phyloP scores from a whole-genome alignment of 306 rosid species.

The Sophora flavescens region DNA sequence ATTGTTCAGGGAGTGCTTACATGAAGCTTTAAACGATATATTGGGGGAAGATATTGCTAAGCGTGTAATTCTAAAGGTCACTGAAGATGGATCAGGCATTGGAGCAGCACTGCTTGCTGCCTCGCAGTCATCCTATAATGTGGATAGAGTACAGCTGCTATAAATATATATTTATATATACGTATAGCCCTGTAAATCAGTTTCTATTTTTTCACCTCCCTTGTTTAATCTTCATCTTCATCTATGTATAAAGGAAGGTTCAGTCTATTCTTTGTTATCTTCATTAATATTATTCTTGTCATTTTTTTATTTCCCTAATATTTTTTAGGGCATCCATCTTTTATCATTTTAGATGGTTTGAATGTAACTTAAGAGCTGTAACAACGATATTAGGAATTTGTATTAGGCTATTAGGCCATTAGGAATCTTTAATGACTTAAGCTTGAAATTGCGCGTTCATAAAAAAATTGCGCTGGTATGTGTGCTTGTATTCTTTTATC shows the following conservation, averaged over 20 bases:
- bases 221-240: slow-evolving; percentile 29
- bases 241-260: slow-evolving; percentile 56
- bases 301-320: slow-evolving; percentile 38
- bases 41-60: slow-evolving; percentile 78
- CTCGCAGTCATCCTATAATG: slow-evolving; percentile 60
- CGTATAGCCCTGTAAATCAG: slow-evolving; percentile 73
- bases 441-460: not conserved
- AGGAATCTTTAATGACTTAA: not conserved
- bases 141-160: slow-evolving; percentile 67
- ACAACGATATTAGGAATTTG: too few relatives aligned
- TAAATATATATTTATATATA: slow-evolving; percentile 59
- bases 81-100: slow-evolving; percentile 78
- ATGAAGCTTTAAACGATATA: slow-evolving; percentile 74
- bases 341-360: slow-evolving; percentile 14
- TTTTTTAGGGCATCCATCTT: slow-evolving; percentile 11
- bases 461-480: too few relatives aligned
- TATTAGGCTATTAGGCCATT: not conserved
- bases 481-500: too few relatives aligned
- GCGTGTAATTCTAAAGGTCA: slow-evolving; percentile 72
- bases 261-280: slow-evolving; percentile 52
- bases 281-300: slow-evolving; percentile 42
- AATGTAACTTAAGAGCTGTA: not conserved
- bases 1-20: slow-evolving; percentile 71
- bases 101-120: slow-evolving; percentile 89
- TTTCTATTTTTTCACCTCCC: slow-evolving; percentile 41